These are phyloP conservation scores for Hippophae rhamnoides DNA, from an alignment of 306 rosid species.

Conservation along the genomic window DNA sequence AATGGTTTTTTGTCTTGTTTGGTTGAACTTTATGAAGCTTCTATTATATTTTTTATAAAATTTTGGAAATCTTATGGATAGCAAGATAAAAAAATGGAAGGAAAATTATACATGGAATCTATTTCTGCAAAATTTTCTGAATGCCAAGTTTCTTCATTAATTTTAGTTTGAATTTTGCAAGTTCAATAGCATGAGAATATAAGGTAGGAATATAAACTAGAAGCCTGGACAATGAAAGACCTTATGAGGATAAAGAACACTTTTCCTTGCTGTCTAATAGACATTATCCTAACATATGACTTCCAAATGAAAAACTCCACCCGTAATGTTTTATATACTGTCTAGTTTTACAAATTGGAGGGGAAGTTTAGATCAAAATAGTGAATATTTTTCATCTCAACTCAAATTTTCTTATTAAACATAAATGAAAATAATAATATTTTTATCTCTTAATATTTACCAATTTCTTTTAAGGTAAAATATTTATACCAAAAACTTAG, in stretches of 20 bases:
- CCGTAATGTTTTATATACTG: too few species aligned
- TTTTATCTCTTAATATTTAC: too few species aligned
- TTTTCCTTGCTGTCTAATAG: too few species aligned
- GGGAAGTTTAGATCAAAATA: too few species aligned
- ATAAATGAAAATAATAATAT: too few species aligned
- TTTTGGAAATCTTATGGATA: background rate
- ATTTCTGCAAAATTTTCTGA: background rate
- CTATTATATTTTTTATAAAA: conserved; percentile 6
- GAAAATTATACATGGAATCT: background rate
- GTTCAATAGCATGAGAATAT: background rate
- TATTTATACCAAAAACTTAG: too few species aligned
- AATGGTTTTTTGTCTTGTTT: conserved; percentile 30
- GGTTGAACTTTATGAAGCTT: conserved; percentile 1
- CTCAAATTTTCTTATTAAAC: too few species aligned
- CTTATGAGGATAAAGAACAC: conserved; percentile 2
- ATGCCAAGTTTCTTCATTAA: background rate
- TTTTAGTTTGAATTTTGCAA: background rate
- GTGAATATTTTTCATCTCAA: too few species aligned
- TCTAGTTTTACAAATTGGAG: too few species aligned
- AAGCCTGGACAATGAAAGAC: background rate
- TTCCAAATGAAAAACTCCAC: too few species aligned
- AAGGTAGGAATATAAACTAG: background rate
- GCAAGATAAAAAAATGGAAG: background rate
- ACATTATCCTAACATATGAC: too few species aligned
- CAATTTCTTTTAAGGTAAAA: too few species aligned